phyloP scores from a whole-genome alignment of 2,329 filamentous ascomycete genomes.

The Colletotrichum abscissum region DNA sequence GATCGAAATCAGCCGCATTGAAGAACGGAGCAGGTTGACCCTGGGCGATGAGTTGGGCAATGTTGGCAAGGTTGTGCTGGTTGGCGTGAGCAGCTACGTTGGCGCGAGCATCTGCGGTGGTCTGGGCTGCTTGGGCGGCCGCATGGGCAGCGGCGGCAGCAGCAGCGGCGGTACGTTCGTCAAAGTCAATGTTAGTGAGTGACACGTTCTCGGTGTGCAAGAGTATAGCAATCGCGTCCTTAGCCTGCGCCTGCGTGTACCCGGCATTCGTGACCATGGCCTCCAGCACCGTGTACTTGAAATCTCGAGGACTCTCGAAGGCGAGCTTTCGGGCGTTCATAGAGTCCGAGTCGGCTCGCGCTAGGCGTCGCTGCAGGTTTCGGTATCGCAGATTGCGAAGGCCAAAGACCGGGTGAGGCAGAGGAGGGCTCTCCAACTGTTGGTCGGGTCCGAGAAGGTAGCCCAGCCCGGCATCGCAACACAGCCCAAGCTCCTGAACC shows the following conservation, averaged over 20 bases:
- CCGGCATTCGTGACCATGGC: conserved; percentile 52
- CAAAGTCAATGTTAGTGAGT: conserved; percentile 45
- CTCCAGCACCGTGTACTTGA: conserved; percentile 46
- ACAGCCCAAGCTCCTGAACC: conserved; percentile 73
- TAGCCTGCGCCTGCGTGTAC: conserved; percentile 43
- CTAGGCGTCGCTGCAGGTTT: conserved; percentile 30
- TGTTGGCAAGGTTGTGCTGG: conserved; percentile 31
- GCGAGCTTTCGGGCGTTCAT: conserved; percentile 39
- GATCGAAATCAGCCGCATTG: not conserved
- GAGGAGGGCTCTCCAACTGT: conserved; percentile 56
- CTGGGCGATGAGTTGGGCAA: not conserved
- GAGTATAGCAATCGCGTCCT: conserved; percentile 48
- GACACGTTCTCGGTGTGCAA: conserved; percentile 47
- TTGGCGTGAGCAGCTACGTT: not conserved
- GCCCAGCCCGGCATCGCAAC: conserved; percentile 74
- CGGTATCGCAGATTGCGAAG: conserved; percentile 21
- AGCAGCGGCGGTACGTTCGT: conserved; percentile 41
- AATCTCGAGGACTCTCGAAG: conserved; percentile 41
- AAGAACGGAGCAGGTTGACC: not conserved
- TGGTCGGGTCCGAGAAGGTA: conserved; percentile 73
- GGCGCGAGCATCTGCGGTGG: not conserved
- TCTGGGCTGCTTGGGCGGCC: not conserved
- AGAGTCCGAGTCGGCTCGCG: conserved; percentile 12
- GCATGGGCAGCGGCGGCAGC: not conserved
- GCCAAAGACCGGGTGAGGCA: conserved; percentile 49